Conservation (phyloP, 1,284 basidiomycete species). For the Malassezia cuniculi region DNA sequence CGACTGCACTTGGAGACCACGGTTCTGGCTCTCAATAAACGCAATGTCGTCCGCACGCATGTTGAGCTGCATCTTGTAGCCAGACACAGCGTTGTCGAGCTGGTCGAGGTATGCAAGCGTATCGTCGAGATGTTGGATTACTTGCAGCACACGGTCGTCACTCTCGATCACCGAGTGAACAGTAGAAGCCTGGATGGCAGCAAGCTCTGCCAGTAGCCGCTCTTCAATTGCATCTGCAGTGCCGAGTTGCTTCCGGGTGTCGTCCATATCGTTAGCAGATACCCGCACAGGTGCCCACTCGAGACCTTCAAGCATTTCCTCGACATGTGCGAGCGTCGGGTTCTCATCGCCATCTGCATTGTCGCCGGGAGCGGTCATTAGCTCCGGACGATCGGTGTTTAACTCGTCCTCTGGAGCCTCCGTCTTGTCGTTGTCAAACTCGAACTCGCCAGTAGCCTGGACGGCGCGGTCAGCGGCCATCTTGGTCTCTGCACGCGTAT, state of each 20-base stretch:
- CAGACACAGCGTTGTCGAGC: slow-evolving; percentile 50
- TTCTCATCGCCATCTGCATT: slow-evolving; percentile 33
- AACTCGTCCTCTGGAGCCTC: too few relatives aligned
- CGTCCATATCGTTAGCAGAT: slow-evolving; percentile 3
- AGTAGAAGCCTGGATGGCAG: slow-evolving; percentile 54
- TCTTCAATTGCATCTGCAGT: slow-evolving; percentile 44
- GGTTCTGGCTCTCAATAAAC: slow-evolving; percentile 89
- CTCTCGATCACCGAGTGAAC: slow-evolving; percentile 93
- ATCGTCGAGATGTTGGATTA: slow-evolving; percentile 75
- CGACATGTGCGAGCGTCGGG: slow-evolving; percentile 49
- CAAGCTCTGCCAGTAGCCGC: slow-evolving; percentile 36
- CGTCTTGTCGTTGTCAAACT: too few relatives aligned
- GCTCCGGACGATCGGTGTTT: too few relatives aligned
- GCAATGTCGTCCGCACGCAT: slow-evolving; percentile 61
- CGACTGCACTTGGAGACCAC: slow-evolving; percentile 91
- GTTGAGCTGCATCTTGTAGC: slow-evolving; percentile 40
- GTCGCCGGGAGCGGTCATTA: too few relatives aligned
- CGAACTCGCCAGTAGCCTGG: background rate
- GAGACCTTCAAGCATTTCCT: slow-evolving; percentile 96
- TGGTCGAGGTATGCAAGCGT: slow-evolving; percentile 70
- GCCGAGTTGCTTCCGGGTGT: slow-evolving; percentile 17
- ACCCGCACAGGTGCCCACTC: slow-evolving; percentile 55
- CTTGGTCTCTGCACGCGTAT: slow-evolving; percentile 15
- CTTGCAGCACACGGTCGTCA: slow-evolving; percentile 66
- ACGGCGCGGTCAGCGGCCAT: background rate